Evolutionary conservation across 75 land plant species (phyloP).

Genomic region (Pinus tabuliformis): DNA sequence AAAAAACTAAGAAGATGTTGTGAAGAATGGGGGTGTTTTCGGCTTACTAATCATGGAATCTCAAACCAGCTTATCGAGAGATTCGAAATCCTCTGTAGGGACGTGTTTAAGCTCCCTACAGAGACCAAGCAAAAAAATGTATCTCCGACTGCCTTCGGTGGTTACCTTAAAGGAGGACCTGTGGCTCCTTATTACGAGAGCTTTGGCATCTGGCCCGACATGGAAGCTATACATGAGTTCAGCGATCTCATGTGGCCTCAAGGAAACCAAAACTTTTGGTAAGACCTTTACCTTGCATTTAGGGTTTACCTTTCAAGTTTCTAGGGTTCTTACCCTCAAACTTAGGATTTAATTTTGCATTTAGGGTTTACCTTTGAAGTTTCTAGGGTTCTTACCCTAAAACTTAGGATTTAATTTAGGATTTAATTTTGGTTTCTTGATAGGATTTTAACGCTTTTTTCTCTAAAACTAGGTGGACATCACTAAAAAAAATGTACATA

Average conservation of each 20-base stretch:
- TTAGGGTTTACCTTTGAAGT: no score
- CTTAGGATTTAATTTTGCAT: no score
- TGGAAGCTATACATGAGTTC: neutral
- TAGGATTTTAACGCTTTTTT: no score
- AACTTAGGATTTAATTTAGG: no score
- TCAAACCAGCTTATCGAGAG: neutral
- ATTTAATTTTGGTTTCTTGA: no score
- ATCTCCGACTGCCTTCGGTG: neutral
- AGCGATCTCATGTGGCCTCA: conserved; percentile 2
- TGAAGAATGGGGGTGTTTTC: neutral
- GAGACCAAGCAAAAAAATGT: conserved; percentile 30
- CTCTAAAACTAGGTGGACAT: no score
- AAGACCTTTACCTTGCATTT: neutral
- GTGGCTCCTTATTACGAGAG: neutral
- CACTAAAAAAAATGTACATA: no score
- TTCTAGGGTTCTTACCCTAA: no score
- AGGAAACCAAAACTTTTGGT: conserved; percentile 3
- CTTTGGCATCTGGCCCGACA: neutral
- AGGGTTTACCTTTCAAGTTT: no score
- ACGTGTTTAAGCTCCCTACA: conserved; percentile 34
- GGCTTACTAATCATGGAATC: neutral
- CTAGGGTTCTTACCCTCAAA: no score
- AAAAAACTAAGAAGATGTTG: neutral
- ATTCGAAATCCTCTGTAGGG: neutral
- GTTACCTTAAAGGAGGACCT: neutral